phyloP scores from a whole-genome alignment of 2,329 filamentous ascomycete genomes.

The Fusarium pseudocircinatum region DNA sequence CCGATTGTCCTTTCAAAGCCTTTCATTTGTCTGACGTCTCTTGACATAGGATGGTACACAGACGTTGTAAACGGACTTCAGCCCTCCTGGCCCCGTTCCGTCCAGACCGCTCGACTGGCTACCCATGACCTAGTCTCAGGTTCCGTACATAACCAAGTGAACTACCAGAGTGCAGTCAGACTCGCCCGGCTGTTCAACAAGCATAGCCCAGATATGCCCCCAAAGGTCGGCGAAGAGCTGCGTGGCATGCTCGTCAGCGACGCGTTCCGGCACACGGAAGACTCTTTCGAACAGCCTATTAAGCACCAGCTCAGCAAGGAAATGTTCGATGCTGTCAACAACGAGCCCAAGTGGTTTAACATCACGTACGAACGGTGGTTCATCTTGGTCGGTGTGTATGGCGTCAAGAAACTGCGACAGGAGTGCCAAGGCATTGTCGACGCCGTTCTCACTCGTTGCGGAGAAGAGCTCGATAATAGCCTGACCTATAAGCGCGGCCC shows the following conservation, averaged over 20 bases:
- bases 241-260: not conserved
- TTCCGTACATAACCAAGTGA: not conserved
- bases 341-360: not conserved
- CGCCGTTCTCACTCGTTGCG: not conserved
- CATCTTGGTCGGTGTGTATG: not conserved
- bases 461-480: not conserved
- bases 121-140: not conserved
- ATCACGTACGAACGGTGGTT: constrained; percentile 1
- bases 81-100: not conserved
- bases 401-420: not conserved
- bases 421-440: not conserved
- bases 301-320: not conserved
- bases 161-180: not conserved
- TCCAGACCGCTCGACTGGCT: not conserved
- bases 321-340: not conserved
- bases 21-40: not conserved
- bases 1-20: not conserved
- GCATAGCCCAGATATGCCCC: not conserved
- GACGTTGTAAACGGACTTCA: not conserved
- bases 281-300: not conserved
- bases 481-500: not conserved
- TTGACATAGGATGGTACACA: not conserved
- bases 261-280: not conserved
- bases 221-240: not conserved
- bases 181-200: not conserved